Evolutionary conservation across 2,329 filamentous ascomycete species (phyloP), one percentile per base, ranked within the genome.

Genomic region (Clonostachys rosea): DNA sequence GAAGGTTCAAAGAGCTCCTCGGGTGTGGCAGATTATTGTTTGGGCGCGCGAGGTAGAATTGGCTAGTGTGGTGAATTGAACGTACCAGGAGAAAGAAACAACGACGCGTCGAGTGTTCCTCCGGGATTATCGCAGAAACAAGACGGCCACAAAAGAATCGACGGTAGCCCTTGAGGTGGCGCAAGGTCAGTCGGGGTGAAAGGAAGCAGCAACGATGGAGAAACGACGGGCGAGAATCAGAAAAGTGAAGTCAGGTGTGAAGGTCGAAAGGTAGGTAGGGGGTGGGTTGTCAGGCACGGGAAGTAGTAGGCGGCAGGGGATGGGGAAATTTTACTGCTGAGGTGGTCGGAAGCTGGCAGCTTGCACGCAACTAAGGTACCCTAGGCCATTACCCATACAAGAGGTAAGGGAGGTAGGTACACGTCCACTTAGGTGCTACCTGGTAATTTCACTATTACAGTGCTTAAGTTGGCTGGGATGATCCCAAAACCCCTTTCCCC

Each of bases 201-300:
- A 42, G 35, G 47, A 45, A 48, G 36, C n/a, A 48, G 24, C 37
- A 48, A 45, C 18, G 47, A 44, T 42, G 46, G 46, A 34, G 35
- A 44, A 44, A 42, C n/a, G 40, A 43, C 34, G 41, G 35, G 14
- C 41, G 17, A 39, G 42, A 41, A 45, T 20, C 33, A 34, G 42
- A 39, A 47, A 48, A 45, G 47, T 34, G 47, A 48, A 43, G 43
- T 40, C 42, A 44, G 43, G 46, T 40, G 34, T 34, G 46, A 48
- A 44, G 42, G 46, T 35, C 34, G 18, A 44, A 41, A 41, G 34
- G 40, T 47, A 17, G 13, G 18, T 9, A 44, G 42, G 35, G 14
- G 35, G 24, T 18, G n/a, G 24, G 40, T 13, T 20, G 24, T 33
- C 41, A 43, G 24, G 41, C 18, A 43, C 30, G 18, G 41, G 41